phyloP scores from a whole-genome alignment of 176 grass and related monocot species.

The Metroxylon sagu region DNA sequence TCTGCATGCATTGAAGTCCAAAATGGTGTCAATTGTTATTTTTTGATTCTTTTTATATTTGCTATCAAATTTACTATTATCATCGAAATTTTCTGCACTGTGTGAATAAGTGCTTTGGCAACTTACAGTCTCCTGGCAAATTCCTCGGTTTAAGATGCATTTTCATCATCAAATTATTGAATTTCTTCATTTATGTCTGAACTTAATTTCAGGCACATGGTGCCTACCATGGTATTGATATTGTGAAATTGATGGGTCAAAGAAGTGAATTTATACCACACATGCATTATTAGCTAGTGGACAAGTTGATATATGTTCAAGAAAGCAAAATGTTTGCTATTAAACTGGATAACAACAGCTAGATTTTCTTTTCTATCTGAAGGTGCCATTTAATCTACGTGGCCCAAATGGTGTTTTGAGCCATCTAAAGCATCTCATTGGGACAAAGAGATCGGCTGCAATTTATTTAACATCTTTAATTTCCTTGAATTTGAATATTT shows the following conservation, averaged over 20 bases:
- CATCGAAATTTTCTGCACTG: no score
- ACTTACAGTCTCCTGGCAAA: neutral
- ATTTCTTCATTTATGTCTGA: no score
- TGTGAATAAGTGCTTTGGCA: neutral
- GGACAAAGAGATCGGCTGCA: conserved; percentile 45
- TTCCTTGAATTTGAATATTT: no score
- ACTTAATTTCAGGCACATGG: conserved; percentile 41
- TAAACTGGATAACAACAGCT: no score
- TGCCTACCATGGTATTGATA: conserved; percentile 85
- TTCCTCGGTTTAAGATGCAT: no score
- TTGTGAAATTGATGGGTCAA: conserved; percentile 94
- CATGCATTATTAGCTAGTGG: conserved; percentile 91
- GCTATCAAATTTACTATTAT: no score
- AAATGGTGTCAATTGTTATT: no score
- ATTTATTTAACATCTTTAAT: no score
- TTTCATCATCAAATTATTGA: no score
- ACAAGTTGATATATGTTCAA: conserved; percentile 87
- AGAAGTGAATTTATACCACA: conserved; percentile 90
- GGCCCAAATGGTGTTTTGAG: conserved; percentile 65
- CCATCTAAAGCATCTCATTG: conserved; percentile 65
- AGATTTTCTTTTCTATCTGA: neutral
- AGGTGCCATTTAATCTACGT: conserved; percentile 72
- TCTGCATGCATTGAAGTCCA: conserved; percentile 91
- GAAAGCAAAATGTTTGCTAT: no score
- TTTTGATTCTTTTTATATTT: no score